phyloP scores from a whole-genome alignment of 805 yeast genomes.

The Saccharomyces eubayanus region DNA sequence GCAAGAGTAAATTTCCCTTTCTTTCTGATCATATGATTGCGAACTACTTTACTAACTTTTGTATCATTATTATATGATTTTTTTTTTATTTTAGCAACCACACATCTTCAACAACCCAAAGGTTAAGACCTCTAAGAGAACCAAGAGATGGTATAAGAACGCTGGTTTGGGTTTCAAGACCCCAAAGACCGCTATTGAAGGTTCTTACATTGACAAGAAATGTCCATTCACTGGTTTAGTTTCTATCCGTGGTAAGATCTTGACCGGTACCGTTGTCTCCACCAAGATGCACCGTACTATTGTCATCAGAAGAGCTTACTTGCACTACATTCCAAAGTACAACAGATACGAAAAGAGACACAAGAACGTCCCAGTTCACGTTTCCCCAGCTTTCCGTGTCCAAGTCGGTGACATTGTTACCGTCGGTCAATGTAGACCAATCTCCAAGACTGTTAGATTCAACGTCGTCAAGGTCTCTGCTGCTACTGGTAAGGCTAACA shows the following conservation, averaged over 20 bases:
- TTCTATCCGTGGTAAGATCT: slow-evolving; percentile 99
- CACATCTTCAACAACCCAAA: slow-evolving; percentile 99
- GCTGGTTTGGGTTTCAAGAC: slow-evolving; percentile 99
- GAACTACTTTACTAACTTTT: background rate
- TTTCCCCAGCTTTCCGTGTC: slow-evolving; percentile 99
- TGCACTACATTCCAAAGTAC: slow-evolving; percentile 99
- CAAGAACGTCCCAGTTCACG: slow-evolving; percentile 99
- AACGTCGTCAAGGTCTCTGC: slow-evolving; percentile 94
- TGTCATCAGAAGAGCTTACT: slow-evolving; percentile 99
- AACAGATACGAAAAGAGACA: slow-evolving; percentile 99
- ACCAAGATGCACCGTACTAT: slow-evolving; percentile 99
- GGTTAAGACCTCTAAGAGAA: slow-evolving; percentile 95
- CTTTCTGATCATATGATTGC: background rate
- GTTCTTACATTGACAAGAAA: slow-evolving; percentile 99
- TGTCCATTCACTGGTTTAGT: slow-evolving; percentile 97
- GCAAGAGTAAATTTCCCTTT: background rate
- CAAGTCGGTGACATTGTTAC: slow-evolving; percentile 97
- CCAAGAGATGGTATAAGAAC: slow-evolving; percentile 99
- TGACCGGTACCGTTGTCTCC: slow-evolving; percentile 98
- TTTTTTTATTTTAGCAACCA: slow-evolving; percentile 73
- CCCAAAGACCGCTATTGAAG: slow-evolving; percentile 97
- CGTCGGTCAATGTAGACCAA: slow-evolving; percentile 99
- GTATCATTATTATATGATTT: background rate
- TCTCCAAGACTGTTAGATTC: slow-evolving; percentile 99
- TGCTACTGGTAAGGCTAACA: slow-evolving; percentile 77